A percentile compares a stretch with the other conserved stretches of the same genome.
Conservation (phyloP, 257 asterid genomes). For the Gynochthodes officinalis region DNA sequence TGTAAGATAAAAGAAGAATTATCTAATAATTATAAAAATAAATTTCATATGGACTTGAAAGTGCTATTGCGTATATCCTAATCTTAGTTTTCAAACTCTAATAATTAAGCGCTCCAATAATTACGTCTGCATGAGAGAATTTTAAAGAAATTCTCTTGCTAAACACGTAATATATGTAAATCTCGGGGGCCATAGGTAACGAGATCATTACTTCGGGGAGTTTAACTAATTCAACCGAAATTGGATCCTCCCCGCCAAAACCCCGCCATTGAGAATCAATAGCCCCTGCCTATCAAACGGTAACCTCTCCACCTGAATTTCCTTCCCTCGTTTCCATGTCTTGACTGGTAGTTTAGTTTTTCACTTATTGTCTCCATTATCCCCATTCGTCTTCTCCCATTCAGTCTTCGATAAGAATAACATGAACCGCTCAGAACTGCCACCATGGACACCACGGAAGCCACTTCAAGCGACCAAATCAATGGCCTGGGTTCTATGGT, state of each 20-base stretch:
- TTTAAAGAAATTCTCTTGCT: not conserved
- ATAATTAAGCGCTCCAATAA: too few species aligned
- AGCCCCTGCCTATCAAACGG: not conserved
- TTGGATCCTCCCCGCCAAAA: slow-evolving; percentile 3
- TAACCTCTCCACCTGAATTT: not conserved
- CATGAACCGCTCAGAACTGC: slow-evolving; percentile 1
- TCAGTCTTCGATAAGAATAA: not conserved
- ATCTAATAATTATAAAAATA: too few species aligned
- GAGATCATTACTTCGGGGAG: not conserved
- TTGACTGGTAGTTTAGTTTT: slow-evolving; percentile 18
- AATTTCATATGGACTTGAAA: too few species aligned
- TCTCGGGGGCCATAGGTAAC: not conserved
- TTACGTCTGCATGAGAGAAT: not conserved
- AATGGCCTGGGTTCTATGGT: not conserved
- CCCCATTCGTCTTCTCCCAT: not conserved
- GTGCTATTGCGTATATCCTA: too few species aligned
- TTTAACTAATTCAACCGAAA: not conserved
- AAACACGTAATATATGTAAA: not conserved
- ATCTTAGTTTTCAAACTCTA: too few species aligned
- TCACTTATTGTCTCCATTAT: not conserved
- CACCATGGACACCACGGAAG: slow-evolving; percentile 3
- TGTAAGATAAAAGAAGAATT: too few species aligned
- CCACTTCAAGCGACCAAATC: not conserved
- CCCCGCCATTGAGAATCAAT: not conserved
- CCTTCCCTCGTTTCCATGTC: not conserved